Evolutionary conservation across 23 red algal species (phyloP), one percentile per base, ranked within the genome.

Genomic region (Pyropia haitanensis): DNA sequence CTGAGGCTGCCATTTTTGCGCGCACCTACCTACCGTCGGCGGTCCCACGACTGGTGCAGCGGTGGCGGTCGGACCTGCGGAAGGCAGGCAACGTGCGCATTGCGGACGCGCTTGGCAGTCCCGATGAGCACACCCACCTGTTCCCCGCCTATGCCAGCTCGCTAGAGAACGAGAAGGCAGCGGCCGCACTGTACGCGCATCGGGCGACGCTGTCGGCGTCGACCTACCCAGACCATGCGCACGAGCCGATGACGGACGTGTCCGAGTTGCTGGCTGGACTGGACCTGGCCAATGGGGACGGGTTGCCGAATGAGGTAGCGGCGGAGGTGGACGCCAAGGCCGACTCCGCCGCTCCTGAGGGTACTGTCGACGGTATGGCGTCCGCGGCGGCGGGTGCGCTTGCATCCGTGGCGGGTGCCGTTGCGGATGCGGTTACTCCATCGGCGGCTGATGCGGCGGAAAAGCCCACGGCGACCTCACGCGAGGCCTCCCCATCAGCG

Each of bases 1-100:
- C 92, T 22, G 92, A 96, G 32, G 92, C 92, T 23, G 92, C 92
- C 14, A 63, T 96, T 23, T 89, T 96, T 79, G 81, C 83, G 30
- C 54, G 92, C 58, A 96, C 79, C 12, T 96, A 89, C 68, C 13
- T 79, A 12, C 92, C 92, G 0, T 76, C 67, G 19, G 54, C 71
- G 18, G 69, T 96, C 44, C 22, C 66, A 5, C 73, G 54, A 12
- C 44, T 89, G 18, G 85, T 90, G 22, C 60, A 89, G 48, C 56
- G 68, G 73, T 96, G 92, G 92, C 78, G 80, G 10, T 76, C 68
- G 39, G 70, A 72, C 60, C 56, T 96, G 21, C 74, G 78, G 4
- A 89, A 84, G 23, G 46, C 51, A 25, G 85, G 85, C 22, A 79
- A 78, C 53, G 63, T 87, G 20, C 66, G 92, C 66, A 75, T 83